Conservation (phyloP, 179 eudicot species). For the Spinacia oleracea region DNA sequence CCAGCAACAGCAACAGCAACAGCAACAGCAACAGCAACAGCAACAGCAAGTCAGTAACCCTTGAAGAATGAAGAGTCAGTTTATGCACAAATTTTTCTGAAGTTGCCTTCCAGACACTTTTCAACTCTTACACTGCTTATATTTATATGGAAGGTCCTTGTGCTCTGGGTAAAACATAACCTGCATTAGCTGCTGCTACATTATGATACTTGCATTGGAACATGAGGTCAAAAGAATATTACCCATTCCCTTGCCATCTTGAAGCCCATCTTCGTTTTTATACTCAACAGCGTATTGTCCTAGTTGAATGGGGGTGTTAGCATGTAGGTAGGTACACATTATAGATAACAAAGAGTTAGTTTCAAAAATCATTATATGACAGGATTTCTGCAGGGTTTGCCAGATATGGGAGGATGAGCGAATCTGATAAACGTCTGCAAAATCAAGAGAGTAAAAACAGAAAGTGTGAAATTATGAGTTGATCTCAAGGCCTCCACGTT, state of each 20-base stretch:
- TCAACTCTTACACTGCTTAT: background rate
- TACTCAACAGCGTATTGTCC: background rate
- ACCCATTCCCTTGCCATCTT: background rate
- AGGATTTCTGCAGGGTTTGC: background rate
- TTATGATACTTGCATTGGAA: background rate
- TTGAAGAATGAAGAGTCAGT: too few relatives aligned
- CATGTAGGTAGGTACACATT: background rate
- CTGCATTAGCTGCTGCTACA: background rate
- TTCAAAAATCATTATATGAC: background rate
- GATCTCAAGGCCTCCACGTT: slow-evolving; percentile 73
- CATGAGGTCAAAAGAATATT: background rate
- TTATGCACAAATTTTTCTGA: background rate
- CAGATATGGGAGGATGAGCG: background rate
- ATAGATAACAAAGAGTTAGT: slow-evolving; percentile 6
- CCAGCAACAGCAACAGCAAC: too few relatives aligned
- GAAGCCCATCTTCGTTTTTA: background rate
- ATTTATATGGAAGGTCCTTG: background rate
- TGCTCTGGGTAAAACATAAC: background rate
- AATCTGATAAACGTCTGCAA: background rate
- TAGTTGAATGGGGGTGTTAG: background rate
- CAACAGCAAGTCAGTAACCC: too few relatives aligned
- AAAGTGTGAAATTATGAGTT: background rate
- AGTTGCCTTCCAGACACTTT: background rate
- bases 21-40: too few relatives aligned
- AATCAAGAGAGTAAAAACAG: background rate